phyloP scores from a whole-genome alignment of 495 filamentous ascomycete species.

The Neurospora sp. region DNA sequence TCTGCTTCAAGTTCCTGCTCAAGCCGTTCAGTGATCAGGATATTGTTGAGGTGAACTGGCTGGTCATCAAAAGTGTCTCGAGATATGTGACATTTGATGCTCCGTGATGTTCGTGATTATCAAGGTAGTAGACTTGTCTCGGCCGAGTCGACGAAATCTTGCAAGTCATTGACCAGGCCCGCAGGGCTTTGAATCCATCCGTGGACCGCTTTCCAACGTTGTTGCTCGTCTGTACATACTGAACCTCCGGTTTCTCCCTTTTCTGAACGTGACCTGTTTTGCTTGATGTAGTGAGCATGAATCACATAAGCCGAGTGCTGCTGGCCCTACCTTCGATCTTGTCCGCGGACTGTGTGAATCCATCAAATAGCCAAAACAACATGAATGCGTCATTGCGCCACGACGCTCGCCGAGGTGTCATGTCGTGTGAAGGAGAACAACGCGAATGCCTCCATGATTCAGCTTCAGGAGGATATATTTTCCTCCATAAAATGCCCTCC shows the following conservation, averaged over 20 bases:
- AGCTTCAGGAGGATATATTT: neutral
- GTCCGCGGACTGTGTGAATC: neutral
- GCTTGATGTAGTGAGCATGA: neutral
- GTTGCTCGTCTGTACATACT: neutral
- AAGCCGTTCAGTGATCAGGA: neutral
- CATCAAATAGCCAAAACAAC: neutral
- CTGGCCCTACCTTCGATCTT: neutral
- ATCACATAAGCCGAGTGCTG: no score
- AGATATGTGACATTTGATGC: neutral
- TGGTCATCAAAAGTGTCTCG: neutral
- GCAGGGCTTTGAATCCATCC: neutral
- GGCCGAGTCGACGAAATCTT: neutral
- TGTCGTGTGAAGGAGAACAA: neutral
- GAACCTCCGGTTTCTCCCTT: accelerated
- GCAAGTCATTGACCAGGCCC: neutral
- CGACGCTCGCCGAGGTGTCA: neutral
- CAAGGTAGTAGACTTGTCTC: neutral
- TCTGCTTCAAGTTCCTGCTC: neutral
- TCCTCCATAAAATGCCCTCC: neutral
- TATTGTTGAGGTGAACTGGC: neutral
- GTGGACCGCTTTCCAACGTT: neutral
- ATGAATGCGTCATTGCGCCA: neutral
- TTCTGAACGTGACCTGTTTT: neutral
- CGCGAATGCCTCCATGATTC: neutral
- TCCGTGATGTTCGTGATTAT: neutral